phyloP scores from a whole-genome alignment of 192 early-diverging fungal species.

The Linnemannia exigua region DNA sequence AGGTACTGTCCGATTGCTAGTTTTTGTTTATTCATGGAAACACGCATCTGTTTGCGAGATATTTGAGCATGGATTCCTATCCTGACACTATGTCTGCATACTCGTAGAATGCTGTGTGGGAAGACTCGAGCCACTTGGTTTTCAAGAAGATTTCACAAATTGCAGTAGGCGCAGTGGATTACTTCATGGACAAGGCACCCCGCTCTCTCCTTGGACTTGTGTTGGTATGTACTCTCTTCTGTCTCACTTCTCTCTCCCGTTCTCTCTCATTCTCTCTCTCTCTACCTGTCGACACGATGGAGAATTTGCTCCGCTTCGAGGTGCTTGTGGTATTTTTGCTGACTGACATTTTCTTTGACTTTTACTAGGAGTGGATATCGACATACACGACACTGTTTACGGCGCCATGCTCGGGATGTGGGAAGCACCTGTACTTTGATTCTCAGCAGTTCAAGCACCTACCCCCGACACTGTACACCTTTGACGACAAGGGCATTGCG shows the following conservation, averaged over 20 bases:
- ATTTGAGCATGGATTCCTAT: not conserved
- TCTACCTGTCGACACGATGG: not conserved
- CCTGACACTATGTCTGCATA: not conserved
- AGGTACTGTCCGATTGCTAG: constrained; percentile 16
- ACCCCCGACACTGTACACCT: constrained; percentile 61
- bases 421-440: constrained; percentile 60
- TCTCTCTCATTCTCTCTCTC: not conserved
- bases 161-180: constrained; percentile 54
- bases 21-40: constrained; percentile 1
- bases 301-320: not conserved
- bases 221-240: constrained; percentile 35
- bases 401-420: constrained; percentile 55
- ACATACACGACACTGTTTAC: constrained; percentile 55
- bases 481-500: constrained; percentile 8
- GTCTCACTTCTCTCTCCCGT: not conserved
- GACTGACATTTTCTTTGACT: not conserved
- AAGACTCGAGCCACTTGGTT: constrained; percentile 58
- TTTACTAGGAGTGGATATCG: constrained; percentile 56
- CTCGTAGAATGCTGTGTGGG: constrained; percentile 30
- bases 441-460: constrained; percentile 64
- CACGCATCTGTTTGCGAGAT: not conserved
- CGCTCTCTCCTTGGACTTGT: constrained; percentile 44
- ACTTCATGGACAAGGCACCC: constrained; percentile 32
- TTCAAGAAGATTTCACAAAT: constrained; percentile 59
- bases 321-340: not conserved